Evolutionary conservation across 2,329 filamentous ascomycete genomes (phyloP).

Genomic region (Alternaria metachromatica): DNA sequence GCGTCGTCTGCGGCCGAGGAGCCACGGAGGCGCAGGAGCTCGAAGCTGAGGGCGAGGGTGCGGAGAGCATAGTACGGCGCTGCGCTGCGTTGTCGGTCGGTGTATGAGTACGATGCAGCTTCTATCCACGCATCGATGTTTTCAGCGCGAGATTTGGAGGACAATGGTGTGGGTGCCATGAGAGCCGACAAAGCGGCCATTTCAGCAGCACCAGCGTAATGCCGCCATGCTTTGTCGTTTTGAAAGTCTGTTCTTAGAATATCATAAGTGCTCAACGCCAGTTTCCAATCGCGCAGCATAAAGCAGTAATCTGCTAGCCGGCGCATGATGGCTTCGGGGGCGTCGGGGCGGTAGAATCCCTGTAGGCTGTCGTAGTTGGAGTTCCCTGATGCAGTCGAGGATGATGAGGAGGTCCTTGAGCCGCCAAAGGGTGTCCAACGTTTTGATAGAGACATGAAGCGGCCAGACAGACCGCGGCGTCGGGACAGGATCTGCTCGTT

Average conservation of each 20-base stretch:
- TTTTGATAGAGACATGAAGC: slow-evolving; percentile 93
- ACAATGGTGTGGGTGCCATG: slow-evolving; percentile 73
- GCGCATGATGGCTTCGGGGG: slow-evolving; percentile 88
- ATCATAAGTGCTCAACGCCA: slow-evolving; percentile 91
- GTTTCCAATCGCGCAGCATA: slow-evolving; percentile 95
- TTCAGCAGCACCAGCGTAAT: slow-evolving; percentile 92
- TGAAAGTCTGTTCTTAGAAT: slow-evolving; percentile 86
- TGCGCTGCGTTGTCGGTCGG: slow-evolving; percentile 73
- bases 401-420: slow-evolving; percentile 64
- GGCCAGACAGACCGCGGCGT: slow-evolving; percentile 83
- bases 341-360: slow-evolving; percentile 84
- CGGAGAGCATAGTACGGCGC: slow-evolving; percentile 82
- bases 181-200: slow-evolving; percentile 90
- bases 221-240: slow-evolving; percentile 96
- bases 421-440: slow-evolving; percentile 85
- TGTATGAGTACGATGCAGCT: slow-evolving; percentile 89
- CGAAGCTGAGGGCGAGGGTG: slow-evolving; percentile 75
- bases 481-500: slow-evolving; percentile 96
- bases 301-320: slow-evolving; percentile 95
- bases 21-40: slow-evolving; percentile 81
- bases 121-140: slow-evolving; percentile 87
- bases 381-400: slow-evolving; percentile 56
- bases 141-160: slow-evolving; percentile 79
- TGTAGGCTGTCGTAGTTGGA: slow-evolving; percentile 79
- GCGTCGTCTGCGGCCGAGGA: slow-evolving; percentile 84